Conservation (phyloP, 1,284 basidiomycete species). For the Moesziomyces antarcticus region DNA sequence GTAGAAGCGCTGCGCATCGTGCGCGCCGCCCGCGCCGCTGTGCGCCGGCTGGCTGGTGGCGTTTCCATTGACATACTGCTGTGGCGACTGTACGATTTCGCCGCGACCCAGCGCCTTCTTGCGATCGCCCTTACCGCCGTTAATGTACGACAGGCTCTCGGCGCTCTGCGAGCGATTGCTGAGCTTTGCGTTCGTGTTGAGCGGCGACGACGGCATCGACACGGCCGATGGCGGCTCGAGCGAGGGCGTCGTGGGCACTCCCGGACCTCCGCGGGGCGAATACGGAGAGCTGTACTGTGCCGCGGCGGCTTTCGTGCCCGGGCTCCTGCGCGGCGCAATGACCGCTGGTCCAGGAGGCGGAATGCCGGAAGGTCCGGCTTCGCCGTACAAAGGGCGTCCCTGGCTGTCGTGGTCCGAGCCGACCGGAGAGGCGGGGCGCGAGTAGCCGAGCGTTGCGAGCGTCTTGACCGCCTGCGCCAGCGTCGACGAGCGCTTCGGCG, state of each 20-base stretch:
- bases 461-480: constrained; percentile 59
- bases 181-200: constrained; percentile 21
- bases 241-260: constrained; percentile 16
- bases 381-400: constrained; percentile 37
- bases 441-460: constrained; percentile 60
- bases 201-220: constrained; percentile 41
- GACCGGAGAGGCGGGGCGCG: constrained; percentile 51
- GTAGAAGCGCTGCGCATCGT: constrained; percentile 30
- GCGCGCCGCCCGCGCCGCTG: constrained; percentile 6
- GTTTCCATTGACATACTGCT: constrained; percentile 22
- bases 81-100: not conserved
- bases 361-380: constrained; percentile 41
- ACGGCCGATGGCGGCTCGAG: constrained; percentile 16
- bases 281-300: constrained; percentile 51
- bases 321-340: constrained; percentile 35
- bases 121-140: constrained; percentile 27
- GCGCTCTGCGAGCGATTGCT: constrained; percentile 56
- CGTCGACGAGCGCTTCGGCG: constrained; percentile 63
- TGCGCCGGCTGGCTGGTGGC: not conserved
- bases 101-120: constrained; percentile 21
- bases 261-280: constrained; percentile 8
- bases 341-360: constrained; percentile 47
- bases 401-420: constrained; percentile 41
- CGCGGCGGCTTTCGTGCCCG: constrained; percentile 27
- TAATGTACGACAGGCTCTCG: constrained; percentile 49